Percentiles rank a stretch among this genome's conserved stretches.
Evolutionary conservation across 1,284 basidiomycete genomes (phyloP).

Genomic region (Ganoderma sp.): DNA sequence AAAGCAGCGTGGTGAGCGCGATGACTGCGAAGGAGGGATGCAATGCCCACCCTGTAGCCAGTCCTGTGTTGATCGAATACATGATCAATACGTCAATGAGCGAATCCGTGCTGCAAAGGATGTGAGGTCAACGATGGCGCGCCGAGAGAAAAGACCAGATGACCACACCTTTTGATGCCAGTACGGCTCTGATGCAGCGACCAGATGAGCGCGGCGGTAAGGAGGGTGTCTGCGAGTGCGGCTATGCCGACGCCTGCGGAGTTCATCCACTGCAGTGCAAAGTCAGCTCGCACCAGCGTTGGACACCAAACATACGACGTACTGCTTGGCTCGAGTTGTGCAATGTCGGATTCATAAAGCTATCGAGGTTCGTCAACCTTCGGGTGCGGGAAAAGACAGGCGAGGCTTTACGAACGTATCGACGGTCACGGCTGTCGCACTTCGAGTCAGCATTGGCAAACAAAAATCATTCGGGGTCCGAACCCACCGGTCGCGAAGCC

Average conservation of each 20-base stretch:
- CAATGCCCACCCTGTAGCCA: constrained; percentile 22
- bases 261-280: constrained; percentile 25
- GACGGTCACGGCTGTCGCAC: constrained; percentile 20
- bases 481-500: constrained; percentile 22
- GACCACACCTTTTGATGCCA: constrained; percentile 21
- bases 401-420: constrained; percentile 13
- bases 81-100: constrained; percentile 28
- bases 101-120: constrained; percentile 20
- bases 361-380: neutral
- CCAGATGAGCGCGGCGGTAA: constrained; percentile 24
- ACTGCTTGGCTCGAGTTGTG: constrained; percentile 26
- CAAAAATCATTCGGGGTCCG: no score
- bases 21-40: neutral
- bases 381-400: no score
- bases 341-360: constrained; percentile 21
- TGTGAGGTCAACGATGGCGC: neutral
- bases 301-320: neutral
- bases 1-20: neutral
- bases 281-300: neutral
- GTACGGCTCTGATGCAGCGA: constrained; percentile 25
- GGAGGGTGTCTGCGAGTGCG: constrained; percentile 25
- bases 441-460: neutral
- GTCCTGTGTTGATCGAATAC: constrained; percentile 29
- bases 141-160: neutral
- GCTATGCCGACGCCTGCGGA: constrained; percentile 28